These are phyloP conservation scores for Sphagnum contortum DNA, from an alignment of 225 moss, liverwort and hornwort genomes.

Conservation along the genomic window DNA sequence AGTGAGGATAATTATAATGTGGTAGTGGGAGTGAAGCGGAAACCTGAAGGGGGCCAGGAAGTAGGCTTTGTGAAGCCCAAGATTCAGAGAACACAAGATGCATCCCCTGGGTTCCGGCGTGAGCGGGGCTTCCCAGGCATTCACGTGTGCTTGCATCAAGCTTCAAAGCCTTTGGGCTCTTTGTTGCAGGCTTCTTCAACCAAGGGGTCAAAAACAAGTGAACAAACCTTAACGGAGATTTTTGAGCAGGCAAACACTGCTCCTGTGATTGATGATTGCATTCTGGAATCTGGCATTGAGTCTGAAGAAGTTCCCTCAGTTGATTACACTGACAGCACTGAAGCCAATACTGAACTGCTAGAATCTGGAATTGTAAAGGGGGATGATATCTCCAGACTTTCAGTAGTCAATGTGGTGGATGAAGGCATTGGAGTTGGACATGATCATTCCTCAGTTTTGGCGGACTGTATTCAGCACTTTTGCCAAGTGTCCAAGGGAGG, in stretches of 20 bases:
- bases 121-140: constrained; percentile 91
- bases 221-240: too few relatives aligned
- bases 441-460: constrained; percentile 9
- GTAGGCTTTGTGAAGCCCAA: constrained; percentile 53
- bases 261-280: too few relatives aligned
- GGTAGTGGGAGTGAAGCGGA: constrained; percentile 61
- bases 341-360: too few relatives aligned
- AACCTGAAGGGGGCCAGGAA: constrained; percentile 51
- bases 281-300: too few relatives aligned
- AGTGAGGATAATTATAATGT: constrained; percentile 55
- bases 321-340: too few relatives aligned
- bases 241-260: too few relatives aligned
- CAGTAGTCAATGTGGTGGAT: too few relatives aligned
- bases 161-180: constrained; percentile 26
- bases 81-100: constrained; percentile 46
- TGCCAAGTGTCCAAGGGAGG: constrained; percentile 11
- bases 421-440: too few relatives aligned
- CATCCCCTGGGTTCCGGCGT: constrained; percentile 44
- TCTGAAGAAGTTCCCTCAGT: too few relatives aligned
- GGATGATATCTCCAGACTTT: too few relatives aligned
- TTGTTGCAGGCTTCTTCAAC: constrained; percentile 23
- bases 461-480: constrained; percentile 47
- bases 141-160: constrained; percentile 46
- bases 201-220: constrained; percentile 6
- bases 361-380: too few relatives aligned